Conservation (phyloP, 2,329 filamentous ascomycete species). For the Verticillium klebahnii region DNA sequence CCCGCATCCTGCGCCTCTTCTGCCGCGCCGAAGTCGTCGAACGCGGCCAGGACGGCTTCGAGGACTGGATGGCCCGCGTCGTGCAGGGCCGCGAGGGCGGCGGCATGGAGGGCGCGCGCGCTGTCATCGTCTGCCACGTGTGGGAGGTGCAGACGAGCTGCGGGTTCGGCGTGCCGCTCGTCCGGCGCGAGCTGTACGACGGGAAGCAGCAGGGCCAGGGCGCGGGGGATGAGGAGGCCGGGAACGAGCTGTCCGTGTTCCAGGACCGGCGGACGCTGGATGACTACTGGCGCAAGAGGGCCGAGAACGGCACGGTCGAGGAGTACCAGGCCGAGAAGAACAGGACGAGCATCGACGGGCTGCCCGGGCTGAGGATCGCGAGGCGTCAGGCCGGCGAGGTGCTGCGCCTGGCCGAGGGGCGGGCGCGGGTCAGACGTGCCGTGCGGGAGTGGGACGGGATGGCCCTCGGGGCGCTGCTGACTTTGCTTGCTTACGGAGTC, state of each 20-base stretch:
- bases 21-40: conserved; percentile 57
- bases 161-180: conserved; percentile 58
- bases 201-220: conserved; percentile 14
- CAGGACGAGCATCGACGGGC: conserved; percentile 49
- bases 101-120: conserved; percentile 46
- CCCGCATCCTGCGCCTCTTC: conserved; percentile 61
- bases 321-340: conserved; percentile 57
- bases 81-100: conserved; percentile 23
- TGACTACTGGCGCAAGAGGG: conserved; percentile 42
- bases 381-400: conserved; percentile 43
- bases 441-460: conserved; percentile 10
- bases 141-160: conserved; percentile 65
- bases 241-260: conserved; percentile 36
- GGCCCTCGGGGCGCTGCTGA: conserved; percentile 13
- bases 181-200: conserved; percentile 35
- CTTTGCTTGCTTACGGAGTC: conserved; percentile 7
- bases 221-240: not conserved
- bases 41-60: conserved; percentile 48
- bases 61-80: conserved; percentile 38
- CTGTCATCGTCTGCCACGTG: conserved; percentile 57
- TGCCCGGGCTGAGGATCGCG: conserved; percentile 52
- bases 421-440: not conserved
- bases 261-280: conserved; percentile 53
- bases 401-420: conserved; percentile 36
- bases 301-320: conserved; percentile 42